Conservation (phyloP, 129 eudicot genomes). For the Centrapalus pauciflorus region DNA sequence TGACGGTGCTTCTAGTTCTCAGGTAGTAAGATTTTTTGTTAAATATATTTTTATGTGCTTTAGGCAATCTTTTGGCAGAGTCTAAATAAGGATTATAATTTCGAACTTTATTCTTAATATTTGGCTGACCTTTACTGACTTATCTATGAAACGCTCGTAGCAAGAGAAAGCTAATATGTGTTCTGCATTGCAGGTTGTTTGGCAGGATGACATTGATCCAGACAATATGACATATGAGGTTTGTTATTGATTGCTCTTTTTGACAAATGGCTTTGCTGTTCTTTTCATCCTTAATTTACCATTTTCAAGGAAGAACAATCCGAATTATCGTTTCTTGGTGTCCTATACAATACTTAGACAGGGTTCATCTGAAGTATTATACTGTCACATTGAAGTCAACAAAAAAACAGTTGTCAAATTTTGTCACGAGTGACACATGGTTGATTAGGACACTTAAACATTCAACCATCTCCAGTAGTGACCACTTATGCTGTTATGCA, state of each 20-base stretch:
- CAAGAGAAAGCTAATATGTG: background rate
- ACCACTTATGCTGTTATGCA: background rate
- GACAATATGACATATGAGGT: slow-evolving; percentile 98
- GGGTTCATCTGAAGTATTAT: background rate
- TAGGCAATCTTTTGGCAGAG: background rate
- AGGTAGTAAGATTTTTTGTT: slow-evolving; percentile 40
- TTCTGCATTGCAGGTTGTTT: slow-evolving; percentile 43
- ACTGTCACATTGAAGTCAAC: background rate
- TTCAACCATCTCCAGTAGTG: background rate
- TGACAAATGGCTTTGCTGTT: background rate
- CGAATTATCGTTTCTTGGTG: background rate
- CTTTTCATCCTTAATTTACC: background rate
- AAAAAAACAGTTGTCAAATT: background rate
- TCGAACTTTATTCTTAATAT: background rate
- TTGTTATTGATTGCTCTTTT: slow-evolving; percentile 4
- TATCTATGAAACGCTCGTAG: background rate
- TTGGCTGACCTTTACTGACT: background rate
- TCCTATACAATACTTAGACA: background rate
- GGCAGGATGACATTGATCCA: slow-evolving; percentile 79
- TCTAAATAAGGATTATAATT: background rate
- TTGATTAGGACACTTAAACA: slow-evolving; percentile 3
- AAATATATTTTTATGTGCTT: background rate
- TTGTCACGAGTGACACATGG: background rate
- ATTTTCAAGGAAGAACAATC: background rate
- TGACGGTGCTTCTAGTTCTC: slow-evolving; percentile 44